Evolutionary conservation across 331 rosid species (phyloP), one percentile per base, ranked within the genome.

Genomic region (Malus hybrid): DNA sequence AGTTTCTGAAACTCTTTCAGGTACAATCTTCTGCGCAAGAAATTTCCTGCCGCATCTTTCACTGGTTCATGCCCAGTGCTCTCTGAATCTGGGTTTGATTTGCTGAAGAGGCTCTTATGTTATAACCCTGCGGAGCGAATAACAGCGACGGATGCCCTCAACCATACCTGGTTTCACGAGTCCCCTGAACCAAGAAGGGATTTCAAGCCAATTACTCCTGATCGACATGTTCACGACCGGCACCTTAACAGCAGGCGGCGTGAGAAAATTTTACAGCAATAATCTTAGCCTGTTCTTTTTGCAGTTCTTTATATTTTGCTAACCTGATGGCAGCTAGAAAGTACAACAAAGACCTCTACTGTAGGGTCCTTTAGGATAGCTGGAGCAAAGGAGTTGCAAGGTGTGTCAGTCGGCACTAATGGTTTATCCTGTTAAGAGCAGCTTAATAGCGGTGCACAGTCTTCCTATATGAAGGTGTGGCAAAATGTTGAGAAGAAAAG

Each of bases 81-180:
- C 18, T 89, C 97, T 19, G 93, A 90, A 71, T 71, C 80, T 60
- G 99, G 99, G 69, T 88, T 87, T 65, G 97, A 95, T 85, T 86
- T 95, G 85, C 80, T 95, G 88, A 88, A 64, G 87, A 82, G 84
- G 72, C 97, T 95, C 61, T 81, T 95, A 31, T 76, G 89, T 20
- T 95, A 87, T 19, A 85, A 92, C 60, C 93, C 97, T 20, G 91
- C 82, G 8, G 72, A 85, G 97, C 90, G 99, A 85, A 90, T 95
- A 69, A 77, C 91, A 46, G 97, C 88, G 1, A 93, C 83, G 78
- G 96, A 46, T 66, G 97, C 99, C 73, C 96, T 95, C 15, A 81
- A 67, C 67, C 99, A 95, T 85, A 87, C 80, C 72, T 92, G 99
- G 99, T 95, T 95, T 66, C 69, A 8, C 6, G 97, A 94, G 79